Evolutionary conservation across 1,139 yeast genomes (phyloP).

Genomic region (Lodderomyces margitis): DNA sequence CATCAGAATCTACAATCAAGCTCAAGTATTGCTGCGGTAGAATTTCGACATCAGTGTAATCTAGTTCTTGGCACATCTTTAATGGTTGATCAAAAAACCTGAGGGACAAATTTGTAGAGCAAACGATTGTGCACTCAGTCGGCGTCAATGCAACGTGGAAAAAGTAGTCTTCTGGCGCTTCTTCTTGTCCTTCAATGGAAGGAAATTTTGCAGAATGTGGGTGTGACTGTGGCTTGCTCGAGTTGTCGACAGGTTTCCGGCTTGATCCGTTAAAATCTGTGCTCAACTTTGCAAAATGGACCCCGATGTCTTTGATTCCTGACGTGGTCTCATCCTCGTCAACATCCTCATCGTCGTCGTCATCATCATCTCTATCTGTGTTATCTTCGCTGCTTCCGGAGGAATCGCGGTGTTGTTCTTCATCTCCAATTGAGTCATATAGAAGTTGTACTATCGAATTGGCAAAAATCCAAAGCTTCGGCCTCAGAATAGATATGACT

Average conservation of each 20-base stretch:
- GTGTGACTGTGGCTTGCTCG: slow-evolving; percentile 9
- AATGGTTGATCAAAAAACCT: slow-evolving; percentile 39
- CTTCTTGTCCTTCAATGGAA: slow-evolving; percentile 16
- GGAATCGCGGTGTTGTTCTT: not conserved
- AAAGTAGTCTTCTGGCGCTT: slow-evolving; percentile 33
- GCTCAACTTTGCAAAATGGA: not conserved
- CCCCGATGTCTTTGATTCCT: not conserved
- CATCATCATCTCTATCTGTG: slow-evolving; percentile 16
- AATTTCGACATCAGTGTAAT: slow-evolving; percentile 38
- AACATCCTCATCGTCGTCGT: slow-evolving; percentile 8
- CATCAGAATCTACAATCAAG: slow-evolving; percentile 63
- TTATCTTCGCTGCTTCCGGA: slow-evolving; percentile 15
- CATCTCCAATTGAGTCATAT: slow-evolving; percentile 21
- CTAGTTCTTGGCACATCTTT: slow-evolving; percentile 24
- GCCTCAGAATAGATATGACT: slow-evolving; percentile 48
- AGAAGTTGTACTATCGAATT: slow-evolving; percentile 45
- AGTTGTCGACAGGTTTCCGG: slow-evolving; percentile 19
- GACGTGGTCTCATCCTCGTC: slow-evolving; percentile 17
- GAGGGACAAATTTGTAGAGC: slow-evolving; percentile 37
- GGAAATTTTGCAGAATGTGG: not conserved
- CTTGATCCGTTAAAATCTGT: not conserved
- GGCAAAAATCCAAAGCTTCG: slow-evolving; percentile 50
- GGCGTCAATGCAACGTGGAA: slow-evolving; percentile 60
- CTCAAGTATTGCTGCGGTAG: slow-evolving; percentile 49
- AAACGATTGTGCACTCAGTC: slow-evolving; percentile 53